phyloP scores from a whole-genome alignment of 768 basidiomycete species.

The Tubosaeta sp. region DNA sequence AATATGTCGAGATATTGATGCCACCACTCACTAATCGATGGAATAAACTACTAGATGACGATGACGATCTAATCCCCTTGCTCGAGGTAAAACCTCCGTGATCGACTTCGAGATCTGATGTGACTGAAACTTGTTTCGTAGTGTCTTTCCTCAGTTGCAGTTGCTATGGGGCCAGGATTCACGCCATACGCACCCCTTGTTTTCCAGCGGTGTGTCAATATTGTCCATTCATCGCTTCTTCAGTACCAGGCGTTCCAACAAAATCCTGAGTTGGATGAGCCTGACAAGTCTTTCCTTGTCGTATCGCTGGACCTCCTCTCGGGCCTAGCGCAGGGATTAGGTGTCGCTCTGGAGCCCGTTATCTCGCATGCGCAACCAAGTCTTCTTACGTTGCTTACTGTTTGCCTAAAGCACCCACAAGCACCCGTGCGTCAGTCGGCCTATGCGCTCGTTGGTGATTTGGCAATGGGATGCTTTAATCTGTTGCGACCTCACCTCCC shows the following conservation, averaged over 20 bases:
- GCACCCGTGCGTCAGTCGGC: conserved; percentile 94
- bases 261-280: conserved; percentile 88
- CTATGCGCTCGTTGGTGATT: conserved; percentile 96
- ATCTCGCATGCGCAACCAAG: conserved; percentile 70
- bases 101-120: not conserved
- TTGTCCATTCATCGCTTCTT: conserved; percentile 79
- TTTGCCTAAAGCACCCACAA: conserved; percentile 94
- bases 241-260: conserved; percentile 86
- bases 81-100: conserved; percentile 68
- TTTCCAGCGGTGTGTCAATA: conserved; percentile 83
- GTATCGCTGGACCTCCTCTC: conserved; percentile 97
- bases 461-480: conserved; percentile 93
- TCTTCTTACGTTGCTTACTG: conserved; percentile 73
- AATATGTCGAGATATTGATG: conserved; percentile 94
- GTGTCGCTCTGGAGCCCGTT: conserved; percentile 68
- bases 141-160: conserved; percentile 97
- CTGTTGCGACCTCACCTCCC: conserved; percentile 83
- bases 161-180: conserved; percentile 91
- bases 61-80: conserved; percentile 89
- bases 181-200: conserved; percentile 84
- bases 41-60: conserved; percentile 86
- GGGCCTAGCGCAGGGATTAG: conserved; percentile 92
- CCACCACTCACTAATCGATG: conserved; percentile 88
- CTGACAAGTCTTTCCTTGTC: conserved; percentile 95
- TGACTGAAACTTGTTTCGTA: conserved; percentile 29